Conservation (phyloP, 1,284 basidiomycete species). For the Pyrrhoderma noxium region DNA sequence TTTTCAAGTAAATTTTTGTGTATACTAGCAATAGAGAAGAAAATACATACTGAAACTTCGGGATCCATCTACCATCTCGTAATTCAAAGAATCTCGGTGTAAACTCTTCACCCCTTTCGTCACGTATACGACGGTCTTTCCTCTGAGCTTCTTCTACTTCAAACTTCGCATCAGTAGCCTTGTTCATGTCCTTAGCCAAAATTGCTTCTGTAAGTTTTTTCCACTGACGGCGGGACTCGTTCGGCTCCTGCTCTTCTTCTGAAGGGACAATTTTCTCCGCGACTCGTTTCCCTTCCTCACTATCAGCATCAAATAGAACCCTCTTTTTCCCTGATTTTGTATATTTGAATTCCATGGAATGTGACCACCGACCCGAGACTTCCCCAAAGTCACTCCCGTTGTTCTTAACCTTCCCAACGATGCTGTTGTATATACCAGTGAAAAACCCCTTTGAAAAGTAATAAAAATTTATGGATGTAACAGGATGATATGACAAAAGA, state of each 20-base stretch:
- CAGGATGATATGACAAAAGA: background rate
- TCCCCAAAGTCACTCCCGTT: slow-evolving; percentile 75
- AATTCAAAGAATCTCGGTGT: slow-evolving; percentile 78
- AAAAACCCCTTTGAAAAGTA: slow-evolving; percentile 75
- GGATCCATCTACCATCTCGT: slow-evolving; percentile 72
- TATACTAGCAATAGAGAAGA: slow-evolving; percentile 16
- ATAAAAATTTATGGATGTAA: background rate
- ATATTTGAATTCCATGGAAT: slow-evolving; percentile 80
- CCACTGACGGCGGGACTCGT: slow-evolving; percentile 92
- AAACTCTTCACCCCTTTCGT: slow-evolving; percentile 64
- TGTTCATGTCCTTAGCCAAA: slow-evolving; percentile 83
- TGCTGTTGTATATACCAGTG: slow-evolving; percentile 91
- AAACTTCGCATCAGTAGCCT: slow-evolving; percentile 86
- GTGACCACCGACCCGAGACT: slow-evolving; percentile 87
- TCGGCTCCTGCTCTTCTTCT: slow-evolving; percentile 82
- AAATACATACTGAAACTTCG: slow-evolving; percentile 57
- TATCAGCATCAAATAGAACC: slow-evolving; percentile 78
- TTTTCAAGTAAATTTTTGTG: background rate
- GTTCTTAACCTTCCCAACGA: slow-evolving; percentile 74
- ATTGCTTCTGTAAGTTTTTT: slow-evolving; percentile 83
- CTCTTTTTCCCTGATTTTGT: slow-evolving; percentile 68
- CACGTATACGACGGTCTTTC: slow-evolving; percentile 69
- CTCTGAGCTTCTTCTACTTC: slow-evolving; percentile 91
- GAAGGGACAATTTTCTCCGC: slow-evolving; percentile 80
- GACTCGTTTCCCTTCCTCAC: slow-evolving; percentile 57